These are phyloP conservation scores for Cryptococcus neoformans DNA, from an alignment of 1,284 basidiomycete genomes.

Conservation along the genomic window DNA sequence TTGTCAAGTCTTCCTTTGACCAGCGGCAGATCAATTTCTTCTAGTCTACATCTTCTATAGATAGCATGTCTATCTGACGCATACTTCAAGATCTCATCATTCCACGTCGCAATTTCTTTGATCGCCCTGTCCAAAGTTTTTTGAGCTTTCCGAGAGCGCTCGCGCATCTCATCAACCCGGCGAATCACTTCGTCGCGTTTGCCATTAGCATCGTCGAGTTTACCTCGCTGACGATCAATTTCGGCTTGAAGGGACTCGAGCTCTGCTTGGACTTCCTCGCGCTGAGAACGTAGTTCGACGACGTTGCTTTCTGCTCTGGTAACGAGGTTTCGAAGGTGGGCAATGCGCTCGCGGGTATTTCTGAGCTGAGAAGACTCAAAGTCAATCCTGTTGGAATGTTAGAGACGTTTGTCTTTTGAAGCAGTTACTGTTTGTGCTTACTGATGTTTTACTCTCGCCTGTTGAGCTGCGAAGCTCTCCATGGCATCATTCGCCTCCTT, in stretches of 20 bases:
- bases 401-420: neutral
- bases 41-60: slow-evolving; percentile 88
- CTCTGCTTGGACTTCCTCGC: slow-evolving; percentile 61
- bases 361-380: slow-evolving; percentile 75
- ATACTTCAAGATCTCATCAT: slow-evolving; percentile 89
- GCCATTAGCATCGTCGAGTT: slow-evolving; percentile 54
- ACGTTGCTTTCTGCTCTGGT: slow-evolving; percentile 60
- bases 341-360: slow-evolving; percentile 62
- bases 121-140: slow-evolving; percentile 78
- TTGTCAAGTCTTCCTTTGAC: slow-evolving; percentile 68
- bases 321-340: slow-evolving; percentile 58
- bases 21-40: slow-evolving; percentile 85
- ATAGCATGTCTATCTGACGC: slow-evolving; percentile 80
- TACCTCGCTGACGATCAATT: slow-evolving; percentile 60
- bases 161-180: slow-evolving; percentile 69
- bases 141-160: slow-evolving; percentile 63
- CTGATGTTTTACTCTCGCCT: slow-evolving; percentile 84
- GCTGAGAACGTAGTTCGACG: slow-evolving; percentile 58
- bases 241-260: slow-evolving; percentile 62
- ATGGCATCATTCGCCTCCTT: slow-evolving; percentile 83
- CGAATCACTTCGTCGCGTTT: slow-evolving; percentile 55
- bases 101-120: slow-evolving; percentile 87
- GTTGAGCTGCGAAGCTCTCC: slow-evolving; percentile 79
- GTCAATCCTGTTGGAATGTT: slow-evolving; percentile 56
- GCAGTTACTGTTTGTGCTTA: slow-evolving; percentile 49